Base-by-base conservation (phyloP, 192 early-diverging fungal species). In the Coemansia sp. region DNA sequence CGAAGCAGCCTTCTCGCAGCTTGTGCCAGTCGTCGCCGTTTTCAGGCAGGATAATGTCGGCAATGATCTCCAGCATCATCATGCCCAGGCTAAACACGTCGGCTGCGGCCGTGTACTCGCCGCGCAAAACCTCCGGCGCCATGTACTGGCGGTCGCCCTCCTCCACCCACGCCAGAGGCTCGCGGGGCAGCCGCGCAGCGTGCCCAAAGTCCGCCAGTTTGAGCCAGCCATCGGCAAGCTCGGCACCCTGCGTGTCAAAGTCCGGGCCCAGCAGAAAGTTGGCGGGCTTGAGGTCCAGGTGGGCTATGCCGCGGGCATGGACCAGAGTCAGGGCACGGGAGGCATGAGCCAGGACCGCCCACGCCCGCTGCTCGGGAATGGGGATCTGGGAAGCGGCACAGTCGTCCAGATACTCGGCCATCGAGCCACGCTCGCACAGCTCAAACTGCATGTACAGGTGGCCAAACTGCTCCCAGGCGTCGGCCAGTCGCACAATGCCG, bases 141-240 rank as follows among this genome's bases (percentile, higher is more conserved):
- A 98, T 84, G 53, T 98, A 98, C 38, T 81, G 82, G 48, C 94
- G 86, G 78, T 98, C 96, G 2, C 96, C 96, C 69, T 98, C 96
- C 15, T 70, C 65, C 41, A 69, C 64, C 55, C 66, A 59, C 21
- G 55, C 59, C 39, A 50, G 55, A 12, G 54, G 54, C 34, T 43
- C 53, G 51, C 55, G 51, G 12, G 60, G 60, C 37, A 69, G 53
- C 6, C 58, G 62, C 44, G 60, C 69, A 0, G 96, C 91, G 11
- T 88, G 74, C 6, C 94, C 94, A 88, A 93, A 97, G 75, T 97
- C 94, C 2, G 85, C 92, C 57, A 96, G 87, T 64, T 92, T 93
- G 11, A 96, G 74, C 34, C 68, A 62, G 20, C 88, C 85, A 37
- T 83, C 66, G 39, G 71, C 51, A 28, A 56, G 62, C 53, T 64